Evolutionary conservation across 768 basidiomycete species (phyloP).

Genomic region (Rhodosporidiobolus odoratus): DNA sequence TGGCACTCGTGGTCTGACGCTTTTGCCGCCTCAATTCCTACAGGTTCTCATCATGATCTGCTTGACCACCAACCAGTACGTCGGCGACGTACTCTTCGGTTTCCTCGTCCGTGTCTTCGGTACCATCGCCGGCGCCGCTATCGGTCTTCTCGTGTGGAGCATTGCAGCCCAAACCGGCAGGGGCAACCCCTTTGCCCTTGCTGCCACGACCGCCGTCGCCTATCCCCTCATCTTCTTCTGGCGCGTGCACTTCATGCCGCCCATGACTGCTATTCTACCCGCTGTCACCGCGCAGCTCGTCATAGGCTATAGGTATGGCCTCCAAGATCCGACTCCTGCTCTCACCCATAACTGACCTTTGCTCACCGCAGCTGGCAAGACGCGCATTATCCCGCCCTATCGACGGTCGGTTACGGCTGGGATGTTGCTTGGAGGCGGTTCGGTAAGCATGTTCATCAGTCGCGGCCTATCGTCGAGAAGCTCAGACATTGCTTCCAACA

Average conservation of each 20-base stretch:
- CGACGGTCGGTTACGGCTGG: constrained; percentile 31
- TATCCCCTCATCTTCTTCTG: constrained; percentile 54
- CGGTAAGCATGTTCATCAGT: constrained; percentile 7
- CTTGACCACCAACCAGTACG: background rate
- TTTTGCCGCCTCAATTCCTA: background rate
- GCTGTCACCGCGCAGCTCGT: constrained; percentile 33
- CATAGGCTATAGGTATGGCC: constrained; percentile 27
- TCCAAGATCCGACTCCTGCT: background rate
- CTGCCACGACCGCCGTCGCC: constrained; percentile 53
- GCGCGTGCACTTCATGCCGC: constrained; percentile 45
- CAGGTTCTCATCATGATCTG: background rate
- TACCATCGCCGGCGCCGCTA: constrained; percentile 50
- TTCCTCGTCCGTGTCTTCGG: constrained; percentile 53
- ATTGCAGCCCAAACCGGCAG: constrained; percentile 47
- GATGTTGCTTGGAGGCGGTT: constrained; percentile 35
- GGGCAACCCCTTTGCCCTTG: constrained; percentile 58
- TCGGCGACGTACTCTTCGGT: constrained; percentile 11
- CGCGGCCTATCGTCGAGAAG: background rate
- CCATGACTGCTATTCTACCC: constrained; percentile 28
- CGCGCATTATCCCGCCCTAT: constrained; percentile 22
- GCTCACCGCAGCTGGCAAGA: constrained; percentile 17
- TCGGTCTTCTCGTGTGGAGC: constrained; percentile 56
- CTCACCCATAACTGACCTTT: background rate
- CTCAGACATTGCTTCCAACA: background rate
- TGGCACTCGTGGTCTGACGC: constrained; percentile 6